A percentile compares a stretch with the other conserved stretches of the same genome.
phyloP scores from a whole-genome alignment of 345 rosid species.

The Orychophragmus violaceus region DNA sequence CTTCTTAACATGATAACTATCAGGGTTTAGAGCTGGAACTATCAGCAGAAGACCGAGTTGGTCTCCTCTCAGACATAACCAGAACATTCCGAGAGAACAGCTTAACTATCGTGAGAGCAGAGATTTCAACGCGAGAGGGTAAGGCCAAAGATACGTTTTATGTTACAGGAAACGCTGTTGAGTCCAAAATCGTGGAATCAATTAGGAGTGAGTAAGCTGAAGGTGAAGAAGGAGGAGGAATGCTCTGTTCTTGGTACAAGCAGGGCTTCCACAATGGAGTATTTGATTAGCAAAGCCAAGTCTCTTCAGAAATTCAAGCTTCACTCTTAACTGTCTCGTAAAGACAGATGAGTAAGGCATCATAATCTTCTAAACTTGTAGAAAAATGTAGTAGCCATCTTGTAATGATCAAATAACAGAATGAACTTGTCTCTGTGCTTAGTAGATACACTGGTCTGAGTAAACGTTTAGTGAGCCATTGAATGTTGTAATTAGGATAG shows the following conservation, averaged over 20 bases:
- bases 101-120: slow-evolving; percentile 75
- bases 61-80: slow-evolving; percentile 87
- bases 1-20: not conserved
- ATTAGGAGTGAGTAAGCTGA: slow-evolving; percentile 66
- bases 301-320: slow-evolving; percentile 2
- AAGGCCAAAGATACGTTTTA: slow-evolving; percentile 77
- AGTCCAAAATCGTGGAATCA: slow-evolving; percentile 65
- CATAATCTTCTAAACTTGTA: not conserved
- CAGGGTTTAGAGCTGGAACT: slow-evolving; percentile 88
- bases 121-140: slow-evolving; percentile 76
- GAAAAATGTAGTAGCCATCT: not conserved
- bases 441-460: not conserved
- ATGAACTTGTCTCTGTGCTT: not conserved
- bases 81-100: slow-evolving; percentile 93
- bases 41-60: slow-evolving; percentile 69
- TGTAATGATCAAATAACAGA: not conserved
- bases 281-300: slow-evolving; percentile 14
- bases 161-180: slow-evolving; percentile 64
- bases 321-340: not conserved
- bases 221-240: slow-evolving; percentile 48
- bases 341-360: not conserved
- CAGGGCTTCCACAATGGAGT: slow-evolving; percentile 25
- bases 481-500: not conserved
- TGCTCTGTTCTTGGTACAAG: slow-evolving; percentile 19
- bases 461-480: not conserved